Percentiles rank a stretch among this genome's conserved stretches.
phyloP scores from a whole-genome alignment of 331 rosid genomes.

The Saraca asoca region DNA sequence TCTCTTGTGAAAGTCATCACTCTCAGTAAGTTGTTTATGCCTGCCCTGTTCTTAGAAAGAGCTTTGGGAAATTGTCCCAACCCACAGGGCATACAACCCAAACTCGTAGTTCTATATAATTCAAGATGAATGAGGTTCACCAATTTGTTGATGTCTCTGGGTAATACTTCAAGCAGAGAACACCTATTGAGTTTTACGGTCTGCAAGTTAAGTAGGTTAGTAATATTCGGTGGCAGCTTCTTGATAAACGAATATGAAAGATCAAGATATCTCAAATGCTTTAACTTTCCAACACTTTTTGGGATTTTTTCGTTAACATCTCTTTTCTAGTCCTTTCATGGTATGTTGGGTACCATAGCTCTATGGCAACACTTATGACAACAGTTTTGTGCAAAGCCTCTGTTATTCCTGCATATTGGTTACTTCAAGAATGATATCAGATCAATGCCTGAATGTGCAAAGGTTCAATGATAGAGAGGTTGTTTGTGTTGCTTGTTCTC shows the following conservation, averaged over 20 bases:
- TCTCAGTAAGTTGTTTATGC: no score
- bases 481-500: no score
- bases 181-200: background rate
- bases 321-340: no score
- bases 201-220: conserved; percentile 7
- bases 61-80: conserved; percentile 8
- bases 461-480: no score
- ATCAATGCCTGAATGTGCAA: no score
- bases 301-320: no score
- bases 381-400: no score
- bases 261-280: conserved; percentile 24
- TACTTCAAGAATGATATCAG: no score
- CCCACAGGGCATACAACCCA: conserved; percentile 16
- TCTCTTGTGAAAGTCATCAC: no score
- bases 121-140: conserved; percentile 15
- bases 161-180: background rate
- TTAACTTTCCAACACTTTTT: background rate
- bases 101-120: rapidly evolving
- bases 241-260: rapidly evolving
- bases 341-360: no score
- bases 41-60: background rate
- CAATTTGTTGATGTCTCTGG: background rate
- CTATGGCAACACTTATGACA: no score
- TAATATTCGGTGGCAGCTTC: background rate
- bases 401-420: no score